Base-by-base conservation (phyloP, 2,329 filamentous ascomycete genomes). In the Xylaria digitata region DNA sequence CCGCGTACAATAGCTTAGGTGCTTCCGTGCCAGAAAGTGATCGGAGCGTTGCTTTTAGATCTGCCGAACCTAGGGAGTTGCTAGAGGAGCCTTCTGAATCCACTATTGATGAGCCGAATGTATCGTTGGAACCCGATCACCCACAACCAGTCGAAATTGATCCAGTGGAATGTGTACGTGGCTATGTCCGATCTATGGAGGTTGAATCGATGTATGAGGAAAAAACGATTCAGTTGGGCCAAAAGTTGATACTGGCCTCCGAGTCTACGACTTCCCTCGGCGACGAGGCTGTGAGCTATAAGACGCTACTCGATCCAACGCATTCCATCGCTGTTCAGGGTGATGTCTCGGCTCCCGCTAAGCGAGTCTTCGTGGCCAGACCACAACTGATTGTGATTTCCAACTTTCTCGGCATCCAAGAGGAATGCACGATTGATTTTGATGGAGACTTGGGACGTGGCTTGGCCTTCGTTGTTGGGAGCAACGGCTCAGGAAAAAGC, bases 361-460 rank as follows among this genome's bases (percentile, higher is more conserved):
- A 46, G 54, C 60, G 55, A 1, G 67, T 76, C n/a, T 78, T 78
- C 46, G 71, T 72, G 8, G 75, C 75, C 6, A 67, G 67, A 32
- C 71, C 72, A 23, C 69, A 54, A n/a, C 62, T 70, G 3, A 66
- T 79, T 30, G 73, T 70, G 8, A 77, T 78, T 21, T 73, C 71
- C n/a, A 79, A 78, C 56, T 79, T 79, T 23, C 73, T 79, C 6
- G 75, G 77, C 26, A 58, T 79, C 11, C 74, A 75, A 57, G 73
- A 72, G 6, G 72, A 72, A 17, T 67, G 76, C 26, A 67, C 49
- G 5, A 64, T 79, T 40, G 70, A 78, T 60, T 77, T 78, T 58
- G 61, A 66, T 26, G 48, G 55, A 5, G 66, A 74, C 17, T 56
- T 78, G 8, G 70, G 65, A 19, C 73, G 62, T 5, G 76, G 76